A percentile compares a stretch with the other conserved stretches of the same genome.
These are phyloP conservation scores for Globisporangium lucens DNA, from an alignment of 352 stramenopile genomes.

Conservation along the genomic window DNA sequence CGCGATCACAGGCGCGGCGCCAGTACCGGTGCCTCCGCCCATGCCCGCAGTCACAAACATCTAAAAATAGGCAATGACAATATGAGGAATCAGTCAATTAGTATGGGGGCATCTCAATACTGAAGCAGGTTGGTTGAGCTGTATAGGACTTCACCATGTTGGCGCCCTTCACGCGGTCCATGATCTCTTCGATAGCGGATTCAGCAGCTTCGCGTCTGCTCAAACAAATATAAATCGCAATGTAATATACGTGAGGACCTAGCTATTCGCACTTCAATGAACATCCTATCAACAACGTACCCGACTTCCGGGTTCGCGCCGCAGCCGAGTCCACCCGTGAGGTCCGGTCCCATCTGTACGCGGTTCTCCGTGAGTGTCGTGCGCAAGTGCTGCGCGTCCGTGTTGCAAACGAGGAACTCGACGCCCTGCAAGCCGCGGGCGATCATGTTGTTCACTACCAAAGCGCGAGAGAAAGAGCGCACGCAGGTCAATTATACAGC, in stretches of 20 bases:
- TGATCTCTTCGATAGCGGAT: slow-evolving; percentile 78
- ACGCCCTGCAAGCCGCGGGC: slow-evolving; percentile 77
- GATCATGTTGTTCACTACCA: slow-evolving; percentile 88
- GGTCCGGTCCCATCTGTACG: slow-evolving; percentile 85
- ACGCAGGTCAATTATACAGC: not conserved
- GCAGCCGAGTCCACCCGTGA: slow-evolving; percentile 81
- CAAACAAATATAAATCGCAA: too few relatives aligned
- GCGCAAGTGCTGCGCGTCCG: slow-evolving; percentile 88
- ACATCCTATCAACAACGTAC: slow-evolving; percentile 17
- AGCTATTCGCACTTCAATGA: not conserved
- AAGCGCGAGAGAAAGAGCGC: not conserved
- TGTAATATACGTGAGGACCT: not conserved
- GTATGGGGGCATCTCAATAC: not conserved
- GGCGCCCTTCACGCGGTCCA: slow-evolving; percentile 77
- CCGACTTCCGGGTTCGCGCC: slow-evolving; percentile 81
- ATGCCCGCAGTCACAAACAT: slow-evolving; percentile 89
- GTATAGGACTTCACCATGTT: slow-evolving; percentile 66
- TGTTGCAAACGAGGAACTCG: slow-evolving; percentile 91
- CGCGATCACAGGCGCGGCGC: slow-evolving; percentile 80
- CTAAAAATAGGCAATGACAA: slow-evolving; percentile 23
- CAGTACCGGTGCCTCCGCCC: slow-evolving; percentile 79
- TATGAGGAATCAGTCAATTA: too few relatives aligned
- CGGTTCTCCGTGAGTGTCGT: slow-evolving; percentile 90
- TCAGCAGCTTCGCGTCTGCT: slow-evolving; percentile 58
- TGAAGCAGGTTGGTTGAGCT: not conserved